Percentiles rank a stretch among this genome's conserved stretches.
These are phyloP conservation scores for Candida pseudoviswanathii DNA, from an alignment of 1,139 yeast species.

Conservation along the genomic window DNA sequence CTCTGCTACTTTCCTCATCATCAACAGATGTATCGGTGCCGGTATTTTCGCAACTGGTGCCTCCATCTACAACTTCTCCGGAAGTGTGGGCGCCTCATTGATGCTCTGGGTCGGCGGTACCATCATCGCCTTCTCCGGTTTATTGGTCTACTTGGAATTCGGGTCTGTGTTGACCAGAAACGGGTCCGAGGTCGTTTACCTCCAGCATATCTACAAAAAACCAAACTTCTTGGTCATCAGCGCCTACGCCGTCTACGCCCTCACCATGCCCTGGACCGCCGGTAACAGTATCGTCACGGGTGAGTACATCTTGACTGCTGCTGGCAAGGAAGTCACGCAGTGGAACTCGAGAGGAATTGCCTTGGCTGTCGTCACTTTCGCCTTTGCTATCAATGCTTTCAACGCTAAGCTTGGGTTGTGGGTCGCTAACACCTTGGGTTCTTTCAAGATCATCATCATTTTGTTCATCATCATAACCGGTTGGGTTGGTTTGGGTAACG, in stretches of 20 bases:
- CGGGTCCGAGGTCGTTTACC: conserved; percentile 86
- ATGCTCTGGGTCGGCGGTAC: conserved; percentile 81
- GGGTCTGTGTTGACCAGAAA: conserved; percentile 83
- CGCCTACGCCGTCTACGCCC: conserved; percentile 75
- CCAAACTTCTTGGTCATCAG: conserved; percentile 74
- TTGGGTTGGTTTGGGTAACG: conserved; percentile 80
- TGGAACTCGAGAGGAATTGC: conserved; percentile 82
- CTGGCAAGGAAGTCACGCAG: conserved; percentile 64
- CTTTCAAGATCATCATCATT: conserved; percentile 70
- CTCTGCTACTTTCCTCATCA: conserved; percentile 70
- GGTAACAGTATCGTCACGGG: conserved; percentile 63
- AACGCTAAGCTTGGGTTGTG: conserved; percentile 67
- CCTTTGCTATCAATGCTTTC: conserved; percentile 64
- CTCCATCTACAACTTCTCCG: conserved; percentile 67
- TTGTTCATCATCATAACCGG: conserved; percentile 73
- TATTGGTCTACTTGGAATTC: conserved; percentile 79
- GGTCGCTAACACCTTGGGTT: conserved; percentile 68
- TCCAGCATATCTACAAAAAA: conserved; percentile 68
- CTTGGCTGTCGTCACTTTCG: conserved; percentile 70
- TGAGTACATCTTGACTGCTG: conserved; percentile 63
- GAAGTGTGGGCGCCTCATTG: conserved; percentile 75
- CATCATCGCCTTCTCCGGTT: conserved; percentile 70
- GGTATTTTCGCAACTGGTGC: conserved; percentile 87
- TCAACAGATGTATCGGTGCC: conserved; percentile 85
- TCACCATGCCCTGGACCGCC: conserved; percentile 84